Evolutionary conservation across 495 filamentous ascomycete genomes (phyloP), one percentile per base, ranked within the genome.

Genomic region (Aspergillus nanangensis): DNA sequence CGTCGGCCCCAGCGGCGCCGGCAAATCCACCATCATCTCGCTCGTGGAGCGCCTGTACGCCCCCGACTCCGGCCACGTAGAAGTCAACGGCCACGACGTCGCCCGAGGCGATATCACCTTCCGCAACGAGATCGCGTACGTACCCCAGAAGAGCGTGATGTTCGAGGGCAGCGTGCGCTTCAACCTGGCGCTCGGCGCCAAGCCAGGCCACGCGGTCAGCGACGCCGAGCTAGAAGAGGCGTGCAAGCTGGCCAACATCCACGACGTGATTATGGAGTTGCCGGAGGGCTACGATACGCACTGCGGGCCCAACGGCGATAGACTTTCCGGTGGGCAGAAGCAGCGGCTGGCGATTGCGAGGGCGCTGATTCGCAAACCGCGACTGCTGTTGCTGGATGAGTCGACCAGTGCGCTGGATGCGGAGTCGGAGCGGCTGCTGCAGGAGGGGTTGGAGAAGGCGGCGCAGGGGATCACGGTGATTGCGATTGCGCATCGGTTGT

Each of bases 261-360:
- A 82, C 55, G 76, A 82, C 22, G 72, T 71, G 10, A 77, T 86
- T 44, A 58, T 56, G 29, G 55, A 63, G 0, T 50, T 86, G 21
- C 80, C 80, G 0, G 63, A 84, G 3, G 78, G 79, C 3, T 87
- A 86, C 52, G 62, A 83, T 23, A 84, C 83, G 0, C 61, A 72
- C 21, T 80, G 81, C 38, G 83, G 84, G 2, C 70, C 73, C 18
- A 78, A 78, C 36, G 83, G 84, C 3, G 67, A 77, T 8, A n/a
- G 67, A 19, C 72, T 92, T 38, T 85, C 80, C 2, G 87, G 86
- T 5, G 87, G 86, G 1, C 87, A 92, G 62, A 79, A 79, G 57
- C 87, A 91, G 58, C 69, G 87, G 10, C 60, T 92, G 13, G 75
- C 82, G 1, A 84, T 92, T 41, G 87, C 87, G 3, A 65, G 87